Conservation (phyloP, 1,284 basidiomycete species). For the Heterobasidion irregulare region DNA sequence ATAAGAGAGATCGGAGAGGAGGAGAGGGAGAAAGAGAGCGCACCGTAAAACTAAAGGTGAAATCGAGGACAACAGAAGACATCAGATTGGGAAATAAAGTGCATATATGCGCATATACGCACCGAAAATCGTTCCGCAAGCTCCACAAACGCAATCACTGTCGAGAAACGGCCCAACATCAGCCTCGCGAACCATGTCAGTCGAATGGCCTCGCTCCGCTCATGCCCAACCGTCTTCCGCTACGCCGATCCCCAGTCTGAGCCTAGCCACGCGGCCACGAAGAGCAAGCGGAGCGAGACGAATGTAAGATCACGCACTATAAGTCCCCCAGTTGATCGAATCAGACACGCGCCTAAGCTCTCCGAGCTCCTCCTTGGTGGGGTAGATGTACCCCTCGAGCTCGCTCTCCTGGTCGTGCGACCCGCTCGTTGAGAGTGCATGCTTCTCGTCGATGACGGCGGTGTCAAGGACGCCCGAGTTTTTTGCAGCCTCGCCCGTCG, state of each 20-base stretch:
- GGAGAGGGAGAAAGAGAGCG: not conserved
- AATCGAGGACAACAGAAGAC: constrained; percentile 10
- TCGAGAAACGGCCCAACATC: not conserved
- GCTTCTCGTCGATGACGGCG: constrained; percentile 16
- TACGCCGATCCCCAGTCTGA: no score
- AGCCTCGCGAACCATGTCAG: not conserved
- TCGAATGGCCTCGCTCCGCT: not conserved
- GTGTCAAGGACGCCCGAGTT: constrained; percentile 8
- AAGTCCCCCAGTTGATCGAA: constrained; percentile 55
- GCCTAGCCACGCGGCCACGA: not conserved
- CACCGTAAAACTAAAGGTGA: constrained; percentile 24
- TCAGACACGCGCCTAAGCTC: constrained; percentile 60
- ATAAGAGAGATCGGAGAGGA: not conserved
- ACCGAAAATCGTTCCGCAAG: constrained; percentile 73
- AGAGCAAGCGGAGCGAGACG: constrained; percentile 2
- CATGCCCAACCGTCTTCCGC: no score
- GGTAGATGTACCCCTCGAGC: constrained; percentile 48
- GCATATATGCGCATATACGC: constrained; percentile 13
- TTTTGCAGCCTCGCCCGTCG: constrained; percentile 19
- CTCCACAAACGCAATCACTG: constrained; percentile 67
- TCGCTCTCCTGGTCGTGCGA: constrained; percentile 19
- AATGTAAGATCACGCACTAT: constrained; percentile 33
- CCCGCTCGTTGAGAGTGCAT: constrained; percentile 15
- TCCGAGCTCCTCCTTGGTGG: constrained; percentile 58
- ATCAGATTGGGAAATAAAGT: not conserved